Conservation (phyloP, 805 yeast species). For the Ogataea thermomethanolica region DNA sequence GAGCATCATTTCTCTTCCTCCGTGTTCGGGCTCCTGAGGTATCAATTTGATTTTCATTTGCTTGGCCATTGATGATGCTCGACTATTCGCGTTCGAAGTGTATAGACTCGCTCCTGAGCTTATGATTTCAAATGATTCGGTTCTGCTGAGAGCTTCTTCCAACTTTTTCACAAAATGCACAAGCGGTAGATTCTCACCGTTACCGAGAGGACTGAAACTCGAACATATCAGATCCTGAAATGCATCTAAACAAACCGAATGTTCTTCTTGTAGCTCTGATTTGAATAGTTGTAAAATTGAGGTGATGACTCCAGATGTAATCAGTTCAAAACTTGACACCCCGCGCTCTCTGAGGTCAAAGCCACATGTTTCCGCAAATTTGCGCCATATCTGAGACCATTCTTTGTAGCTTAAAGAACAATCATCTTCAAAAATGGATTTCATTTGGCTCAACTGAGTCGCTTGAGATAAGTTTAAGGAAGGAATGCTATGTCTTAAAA, state of each 20-base stretch:
- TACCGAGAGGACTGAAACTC: constrained; percentile 30
- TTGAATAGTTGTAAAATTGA: constrained; percentile 38
- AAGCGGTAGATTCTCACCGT: constrained; percentile 34
- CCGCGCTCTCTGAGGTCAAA: constrained; percentile 14
- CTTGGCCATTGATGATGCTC: constrained; percentile 63
- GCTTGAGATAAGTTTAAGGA: constrained; percentile 26
- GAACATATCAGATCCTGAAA: constrained; percentile 43
- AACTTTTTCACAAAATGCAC: constrained; percentile 51
- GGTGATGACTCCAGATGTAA: constrained; percentile 61
- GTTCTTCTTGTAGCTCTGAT: constrained; percentile 25
- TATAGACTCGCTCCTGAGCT: constrained; percentile 38
- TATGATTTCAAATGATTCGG: constrained; percentile 67
- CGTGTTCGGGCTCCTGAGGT: constrained; percentile 29
- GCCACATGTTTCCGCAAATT: constrained; percentile 36
- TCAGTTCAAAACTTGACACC: constrained; percentile 72
- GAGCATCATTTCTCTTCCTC: constrained; percentile 33
- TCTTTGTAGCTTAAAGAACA: constrained; percentile 27
- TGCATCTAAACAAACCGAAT: constrained; percentile 36
- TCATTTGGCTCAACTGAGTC: constrained; percentile 28
- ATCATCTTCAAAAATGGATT: constrained; percentile 22
- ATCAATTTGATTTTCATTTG: constrained; percentile 61
- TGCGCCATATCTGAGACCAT: constrained; percentile 37
- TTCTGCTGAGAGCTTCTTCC: constrained; percentile 70
- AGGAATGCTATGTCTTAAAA: constrained; percentile 15
- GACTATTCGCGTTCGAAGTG: constrained; percentile 23